These are phyloP conservation scores for Plasmodium cynomolgi DNA, from an alignment of 169 alveolate species.

Conservation along the genomic window DNA sequence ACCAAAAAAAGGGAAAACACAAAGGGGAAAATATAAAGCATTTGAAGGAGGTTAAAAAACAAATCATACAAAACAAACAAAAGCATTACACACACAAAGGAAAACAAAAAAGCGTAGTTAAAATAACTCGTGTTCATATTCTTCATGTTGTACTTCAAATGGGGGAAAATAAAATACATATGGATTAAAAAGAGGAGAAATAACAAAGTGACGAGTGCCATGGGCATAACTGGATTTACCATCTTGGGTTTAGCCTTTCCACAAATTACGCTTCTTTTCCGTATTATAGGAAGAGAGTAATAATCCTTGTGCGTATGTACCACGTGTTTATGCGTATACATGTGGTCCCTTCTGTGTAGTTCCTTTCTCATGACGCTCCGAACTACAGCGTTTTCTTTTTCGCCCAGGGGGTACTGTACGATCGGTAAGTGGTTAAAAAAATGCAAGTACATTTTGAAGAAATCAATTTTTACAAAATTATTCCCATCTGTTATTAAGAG, in stretches of 20 bases:
- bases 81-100: constrained; percentile 22
- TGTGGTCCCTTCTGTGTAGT: not conserved
- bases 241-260: not conserved
- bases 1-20: constrained; percentile 34
- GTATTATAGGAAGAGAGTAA: constrained; percentile 35
- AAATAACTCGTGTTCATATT: constrained; percentile 11
- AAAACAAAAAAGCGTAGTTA: constrained; percentile 41
- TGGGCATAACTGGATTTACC: not conserved
- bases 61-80: constrained; percentile 51
- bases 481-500: constrained; percentile 35
- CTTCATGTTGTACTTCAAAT: constrained; percentile 43
- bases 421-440: constrained; percentile 40
- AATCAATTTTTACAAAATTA: not conserved
- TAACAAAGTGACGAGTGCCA: constrained; percentile 11
- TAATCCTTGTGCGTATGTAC: constrained; percentile 16
- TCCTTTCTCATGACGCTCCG: not conserved
- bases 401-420: constrained; percentile 9
- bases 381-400: not conserved
- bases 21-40: constrained; percentile 6
- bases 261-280: not conserved
- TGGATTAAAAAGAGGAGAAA: constrained; percentile 15
- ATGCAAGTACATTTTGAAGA: constrained; percentile 25
- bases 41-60: constrained; percentile 33
- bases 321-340: constrained; percentile 12
- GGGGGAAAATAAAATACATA: constrained; percentile 32